Base-by-base conservation (phyloP, 805 yeast genomes). In the Candida maris region DNA sequence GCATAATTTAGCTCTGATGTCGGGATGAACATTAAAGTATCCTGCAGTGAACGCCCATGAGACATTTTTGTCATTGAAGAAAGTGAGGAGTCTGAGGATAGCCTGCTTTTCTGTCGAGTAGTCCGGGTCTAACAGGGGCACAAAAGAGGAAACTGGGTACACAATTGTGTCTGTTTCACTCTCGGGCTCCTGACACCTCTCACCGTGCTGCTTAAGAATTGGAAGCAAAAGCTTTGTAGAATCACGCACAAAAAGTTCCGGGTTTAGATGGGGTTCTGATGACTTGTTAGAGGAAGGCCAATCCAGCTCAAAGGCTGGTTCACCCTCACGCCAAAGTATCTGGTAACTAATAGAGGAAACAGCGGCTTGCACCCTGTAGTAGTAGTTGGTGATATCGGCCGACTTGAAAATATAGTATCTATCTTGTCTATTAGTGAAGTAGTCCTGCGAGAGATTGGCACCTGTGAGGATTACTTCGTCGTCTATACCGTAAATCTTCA, bases 401-500 rank as follows among this genome's bases (percentile, higher is more conserved):
- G 79, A 74, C 34, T 71, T 71, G 60, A 93, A 84, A 12, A 82
- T 38, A 49, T 88, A 85, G 61, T 93, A 93, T 32, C 98, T 68
- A 60, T 93, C 98, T 58, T 93, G 98, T 46, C 98, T 77, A 59
- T 91, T 82, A 3, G 95, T 85, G 62, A 93, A 93, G 60, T 93
- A 93, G 62, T 93, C 98, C 24, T 75, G 68, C 0, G 96, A 86
- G 32, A 93, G 68, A 54, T 93, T 93, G 3, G 98, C 98, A 5
- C 97, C 98, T 13, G 85, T 75, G 21, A 93, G 68, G 14, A 93
- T 73, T 27, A 93, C 77, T 54, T 89, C 96, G 51, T 87, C 78
- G 58, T 93, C 98, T 52, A 89, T 79, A 2, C 98, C 98, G 58
- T 93, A 93, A 19, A 93, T 72, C 58, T 93, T 93, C 97, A 93